Evolutionary conservation across 106 monocot species (phyloP).

Genomic region (Allium fistulosum): DNA sequence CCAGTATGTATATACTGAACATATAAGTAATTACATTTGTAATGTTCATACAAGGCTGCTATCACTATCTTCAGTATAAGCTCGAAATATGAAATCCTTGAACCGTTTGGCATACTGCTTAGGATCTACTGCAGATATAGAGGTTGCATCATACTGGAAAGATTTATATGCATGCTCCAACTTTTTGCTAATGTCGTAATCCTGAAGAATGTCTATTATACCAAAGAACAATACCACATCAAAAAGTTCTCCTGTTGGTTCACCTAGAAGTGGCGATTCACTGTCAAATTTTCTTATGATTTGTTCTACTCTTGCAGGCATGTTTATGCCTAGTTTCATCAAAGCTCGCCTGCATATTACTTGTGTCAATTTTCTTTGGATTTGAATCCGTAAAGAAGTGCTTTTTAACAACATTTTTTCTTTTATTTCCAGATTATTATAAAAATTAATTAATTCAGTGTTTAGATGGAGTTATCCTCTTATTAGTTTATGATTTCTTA

Average conservation of each 20-base stretch:
- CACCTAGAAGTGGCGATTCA: constrained; percentile 43
- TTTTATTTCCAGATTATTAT: no score
- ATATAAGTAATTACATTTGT: background rate
- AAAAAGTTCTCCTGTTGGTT: constrained; percentile 52
- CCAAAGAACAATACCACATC: constrained; percentile 75
- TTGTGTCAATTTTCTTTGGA: background rate
- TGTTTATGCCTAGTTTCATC: constrained; percentile 52
- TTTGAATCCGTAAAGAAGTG: background rate
- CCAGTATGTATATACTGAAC: background rate
- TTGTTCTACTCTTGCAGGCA: constrained; percentile 67
- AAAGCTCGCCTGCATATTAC: constrained; percentile 30
- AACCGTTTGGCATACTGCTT: constrained; percentile 67
- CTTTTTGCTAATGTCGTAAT: constrained; percentile 86
- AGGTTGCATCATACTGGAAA: constrained; percentile 71
- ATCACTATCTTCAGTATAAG: constrained; percentile 44
- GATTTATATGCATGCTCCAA: constrained; percentile 88
- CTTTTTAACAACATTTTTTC: no score
- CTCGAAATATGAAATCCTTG: constrained; percentile 57
- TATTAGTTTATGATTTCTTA: no score
- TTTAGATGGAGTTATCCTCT: no score
- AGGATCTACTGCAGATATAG: constrained; percentile 83
- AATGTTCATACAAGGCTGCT: constrained; percentile 1
- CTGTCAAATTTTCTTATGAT: constrained; percentile 24
- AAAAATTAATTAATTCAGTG: no score
- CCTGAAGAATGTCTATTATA: constrained; percentile 92